Percentiles rank a stretch among this genome's conserved stretches.
Evolutionary conservation across 2,329 filamentous ascomycete species (phyloP).

Genomic region (Sporothrix brunneoviolacea): DNA sequence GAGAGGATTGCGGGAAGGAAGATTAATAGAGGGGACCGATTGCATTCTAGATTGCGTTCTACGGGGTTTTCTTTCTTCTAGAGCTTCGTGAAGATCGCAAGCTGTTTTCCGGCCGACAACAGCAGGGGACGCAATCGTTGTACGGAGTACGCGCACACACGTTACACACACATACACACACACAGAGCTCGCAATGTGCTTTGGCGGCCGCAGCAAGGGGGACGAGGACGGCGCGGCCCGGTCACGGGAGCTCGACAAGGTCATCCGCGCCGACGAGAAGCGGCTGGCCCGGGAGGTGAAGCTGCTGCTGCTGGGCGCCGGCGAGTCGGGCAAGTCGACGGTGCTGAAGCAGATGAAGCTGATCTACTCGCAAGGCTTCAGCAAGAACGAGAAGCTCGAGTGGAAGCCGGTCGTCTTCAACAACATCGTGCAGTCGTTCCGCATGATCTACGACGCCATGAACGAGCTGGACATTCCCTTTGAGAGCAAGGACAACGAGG

Average conservation of each 20-base stretch:
- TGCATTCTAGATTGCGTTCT: too few relatives aligned
- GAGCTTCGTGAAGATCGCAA: too few relatives aligned
- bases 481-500: constrained; percentile 70
- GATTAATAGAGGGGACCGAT: too few relatives aligned
- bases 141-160: not conserved
- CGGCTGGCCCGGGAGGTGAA: constrained; percentile 82
- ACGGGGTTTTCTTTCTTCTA: too few relatives aligned
- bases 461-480: constrained; percentile 74
- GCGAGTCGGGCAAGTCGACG: constrained; percentile 92
- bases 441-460: constrained; percentile 87
- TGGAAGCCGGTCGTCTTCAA: constrained; percentile 94
- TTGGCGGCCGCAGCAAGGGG: constrained; percentile 48
- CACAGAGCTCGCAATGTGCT: constrained; percentile 50
- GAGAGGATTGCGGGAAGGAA: too few relatives aligned
- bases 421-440: constrained; percentile 89
- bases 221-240: constrained; percentile 45
- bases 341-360: constrained; percentile 99
- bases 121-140: too few relatives aligned
- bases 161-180: too few relatives aligned
- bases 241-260: constrained; percentile 75
- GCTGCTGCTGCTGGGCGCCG: constrained; percentile 84
- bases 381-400: constrained; percentile 80
- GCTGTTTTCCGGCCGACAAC: too few relatives aligned
- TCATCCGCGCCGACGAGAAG: constrained; percentile 83
- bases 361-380: constrained; percentile 91